Evolutionary conservation across 176 grass and related monocot species (phyloP).

Genomic region (Bothriochloa decipiens): DNA sequence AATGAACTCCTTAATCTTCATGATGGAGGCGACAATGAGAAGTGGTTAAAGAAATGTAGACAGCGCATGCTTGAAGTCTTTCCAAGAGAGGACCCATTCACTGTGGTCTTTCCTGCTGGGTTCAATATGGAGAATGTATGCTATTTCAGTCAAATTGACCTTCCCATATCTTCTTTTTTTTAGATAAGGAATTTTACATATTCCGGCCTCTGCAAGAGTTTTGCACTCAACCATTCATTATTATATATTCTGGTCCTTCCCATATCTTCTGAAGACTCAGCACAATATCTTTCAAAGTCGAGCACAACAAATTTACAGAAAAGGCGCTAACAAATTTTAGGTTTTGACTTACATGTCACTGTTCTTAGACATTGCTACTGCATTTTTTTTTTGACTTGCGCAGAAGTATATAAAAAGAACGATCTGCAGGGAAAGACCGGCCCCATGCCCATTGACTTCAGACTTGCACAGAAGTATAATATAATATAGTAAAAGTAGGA

Average conservation of each 20-base stretch:
- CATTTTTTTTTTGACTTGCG: not conserved
- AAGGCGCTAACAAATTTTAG: not conserved
- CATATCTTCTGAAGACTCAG: constrained; percentile 3
- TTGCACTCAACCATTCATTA: too few species aligned
- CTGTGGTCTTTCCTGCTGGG: too few species aligned
- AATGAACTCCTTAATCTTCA: constrained; percentile 59
- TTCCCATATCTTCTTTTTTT: constrained; percentile 1
- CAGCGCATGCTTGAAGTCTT: too few species aligned
- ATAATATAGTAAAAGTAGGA: not conserved
- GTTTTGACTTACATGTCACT: not conserved
- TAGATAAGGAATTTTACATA: too few species aligned
- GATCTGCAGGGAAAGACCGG: not conserved
- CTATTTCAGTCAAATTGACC: constrained; percentile 30
- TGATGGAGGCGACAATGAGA: too few species aligned
- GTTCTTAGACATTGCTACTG: not conserved
- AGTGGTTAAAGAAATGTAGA: too few species aligned
- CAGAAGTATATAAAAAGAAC: not conserved
- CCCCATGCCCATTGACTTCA: not conserved
- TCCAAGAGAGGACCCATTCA: too few species aligned
- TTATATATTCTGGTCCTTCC: not conserved
- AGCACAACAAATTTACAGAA: not conserved
- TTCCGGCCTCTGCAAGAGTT: too few species aligned
- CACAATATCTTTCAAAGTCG: constrained; percentile 8
- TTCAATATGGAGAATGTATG: constrained; percentile 73
- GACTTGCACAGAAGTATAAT: not conserved